Evolutionary conservation across 116 monocot species (phyloP).

Genomic region (Posidonia oceanica): DNA sequence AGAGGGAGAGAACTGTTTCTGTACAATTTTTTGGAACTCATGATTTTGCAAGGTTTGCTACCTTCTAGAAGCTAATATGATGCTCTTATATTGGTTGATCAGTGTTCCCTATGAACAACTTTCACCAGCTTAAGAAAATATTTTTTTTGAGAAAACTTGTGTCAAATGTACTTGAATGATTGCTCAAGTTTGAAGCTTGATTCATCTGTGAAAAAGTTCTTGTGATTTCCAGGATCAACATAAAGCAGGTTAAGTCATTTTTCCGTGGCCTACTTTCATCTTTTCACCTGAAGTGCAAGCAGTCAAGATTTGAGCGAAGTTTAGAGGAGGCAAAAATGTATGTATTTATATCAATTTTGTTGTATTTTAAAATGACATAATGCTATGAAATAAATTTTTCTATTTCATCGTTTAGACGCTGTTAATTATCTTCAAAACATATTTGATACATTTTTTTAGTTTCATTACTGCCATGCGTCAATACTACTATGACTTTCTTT

Average conservation of each 20-base stretch:
- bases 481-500: no score
- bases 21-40: conserved; percentile 98
- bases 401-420: no score
- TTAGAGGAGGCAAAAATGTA: conserved; percentile 92
- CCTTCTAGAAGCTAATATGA: neutral
- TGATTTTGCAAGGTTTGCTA: conserved; percentile 91
- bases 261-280: conserved; percentile 71
- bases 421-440: no score
- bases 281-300: conserved; percentile 88
- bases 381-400: no score
- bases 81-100: neutral
- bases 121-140: no score
- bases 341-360: conserved; percentile 4
- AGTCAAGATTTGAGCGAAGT: conserved; percentile 59
- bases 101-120: neutral
- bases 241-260: conserved; percentile 77
- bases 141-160: no score
- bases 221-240: conserved; percentile 56
- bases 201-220: neutral
- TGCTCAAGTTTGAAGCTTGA: neutral
- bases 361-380: no score
- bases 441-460: no score
- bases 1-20: conserved; percentile 46
- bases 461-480: no score
- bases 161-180: no score